Base-by-base conservation (phyloP, 73 alveolate species). In the Paramecium biaurelia region DNA sequence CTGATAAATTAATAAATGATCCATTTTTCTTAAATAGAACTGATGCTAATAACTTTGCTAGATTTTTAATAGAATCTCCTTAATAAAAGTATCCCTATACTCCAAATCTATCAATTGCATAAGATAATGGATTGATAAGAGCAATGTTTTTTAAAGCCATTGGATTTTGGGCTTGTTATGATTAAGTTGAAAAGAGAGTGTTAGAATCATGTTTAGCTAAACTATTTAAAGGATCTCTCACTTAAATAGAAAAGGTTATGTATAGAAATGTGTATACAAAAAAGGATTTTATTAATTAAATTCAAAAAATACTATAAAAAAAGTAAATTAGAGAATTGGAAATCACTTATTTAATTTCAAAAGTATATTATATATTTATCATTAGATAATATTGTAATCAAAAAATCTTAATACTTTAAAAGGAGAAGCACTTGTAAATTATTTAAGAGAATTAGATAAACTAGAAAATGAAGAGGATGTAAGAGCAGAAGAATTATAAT, bases 141-240 rank as follows among this genome's bases (percentile, higher is more conserved):
- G 53, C 57, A 2, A 21, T 79, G 32, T 79, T 79, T 12, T 47
- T 79, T 45, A 79, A 45, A 79, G 35, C 47, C 1, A 79, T 79
- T 20, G 90, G 90, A 42, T 79, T 43, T 79, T 79, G 90, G 90
- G 90, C 90, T 42, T 45, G 70, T 24, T 79, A 79, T 23, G 90
- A 79, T 43, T 24, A 79, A 47, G 90, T 79, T 21, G 90, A 79
- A 24, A 18, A 43, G n/a, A 41, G 56, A 79, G 90, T 79, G 8
- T 37, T 79, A 2, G 70, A 79, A 79, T 21, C 56, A 20, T 7
- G 76, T 47, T 34, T 79, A 5, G 21, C 45, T n/a, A 79, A 79
- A 79, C 12, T 79, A 43, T 79, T 79, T 18, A 11, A 79, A 34
- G 90, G 90, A 10, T 23, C n/a, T 1, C 5, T 79, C 0, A 9